Evolutionary conservation across 108 stramenopile genomes (phyloP).

Genomic region (Cyclotella atomus): DNA sequence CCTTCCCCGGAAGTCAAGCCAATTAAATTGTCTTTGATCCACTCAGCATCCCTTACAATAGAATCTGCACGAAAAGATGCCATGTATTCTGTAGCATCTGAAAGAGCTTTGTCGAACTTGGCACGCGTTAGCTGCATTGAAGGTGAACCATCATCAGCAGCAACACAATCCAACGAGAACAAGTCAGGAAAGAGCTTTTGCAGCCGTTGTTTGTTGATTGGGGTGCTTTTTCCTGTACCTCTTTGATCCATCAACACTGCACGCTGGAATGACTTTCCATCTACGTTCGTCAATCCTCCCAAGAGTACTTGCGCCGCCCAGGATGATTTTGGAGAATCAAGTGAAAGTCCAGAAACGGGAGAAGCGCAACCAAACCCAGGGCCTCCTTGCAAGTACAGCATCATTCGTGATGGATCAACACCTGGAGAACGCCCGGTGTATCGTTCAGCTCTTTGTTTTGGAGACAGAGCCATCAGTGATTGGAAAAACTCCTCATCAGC

Average conservation of each 20-base stretch:
- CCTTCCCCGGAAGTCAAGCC: conserved; percentile 15
- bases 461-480: conserved; percentile 18
- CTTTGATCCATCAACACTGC: conserved; percentile 94
- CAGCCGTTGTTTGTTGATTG: conserved; percentile 80
- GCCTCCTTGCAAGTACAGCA: conserved; percentile 1
- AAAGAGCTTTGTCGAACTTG: conserved; percentile 49
- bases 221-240: conserved; percentile 87
- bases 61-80: conserved; percentile 87
- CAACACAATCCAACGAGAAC: conserved; percentile 64
- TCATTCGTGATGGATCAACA: conserved; percentile 50
- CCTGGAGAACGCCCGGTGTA: conserved; percentile 11
- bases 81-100: conserved; percentile 75
- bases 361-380: conserved; percentile 83
- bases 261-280: conserved; percentile 57
- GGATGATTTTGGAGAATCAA: conserved; percentile 52
- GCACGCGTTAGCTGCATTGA: conserved; percentile 32
- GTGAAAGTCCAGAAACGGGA: conserved; percentile 50
- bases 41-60: conserved; percentile 92
- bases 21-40: conserved; percentile 73
- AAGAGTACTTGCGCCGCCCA: conserved; percentile 80
- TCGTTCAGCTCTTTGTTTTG: conserved; percentile 29
- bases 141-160: conserved; percentile 2
- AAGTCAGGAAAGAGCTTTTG: conserved; percentile 76
- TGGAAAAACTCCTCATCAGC: conserved; percentile 36
- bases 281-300: conserved; percentile 29